phyloP scores from a whole-genome alignment of 1,139 yeast species.

The Nakaseomyces nivariensis region DNA sequence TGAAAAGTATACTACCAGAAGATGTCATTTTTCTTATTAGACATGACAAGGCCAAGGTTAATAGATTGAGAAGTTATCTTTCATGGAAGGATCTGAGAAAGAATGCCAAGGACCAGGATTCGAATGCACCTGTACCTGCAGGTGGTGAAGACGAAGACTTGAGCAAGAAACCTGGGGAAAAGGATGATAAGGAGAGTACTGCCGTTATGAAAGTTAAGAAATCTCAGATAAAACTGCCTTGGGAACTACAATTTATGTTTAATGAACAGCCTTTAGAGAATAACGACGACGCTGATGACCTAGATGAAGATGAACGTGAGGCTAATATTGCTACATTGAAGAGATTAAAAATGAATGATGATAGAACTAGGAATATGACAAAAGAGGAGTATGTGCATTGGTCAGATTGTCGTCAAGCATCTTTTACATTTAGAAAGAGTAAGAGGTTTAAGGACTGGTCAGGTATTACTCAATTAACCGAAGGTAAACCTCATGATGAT shows the following conservation, averaged over 20 bases:
- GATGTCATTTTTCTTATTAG: constrained; percentile 87
- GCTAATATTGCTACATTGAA: constrained; percentile 84
- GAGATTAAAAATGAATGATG: constrained; percentile 86
- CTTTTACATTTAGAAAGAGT: constrained; percentile 87
- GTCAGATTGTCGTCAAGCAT: constrained; percentile 97
- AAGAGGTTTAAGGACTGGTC: constrained; percentile 96
- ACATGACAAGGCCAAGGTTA: constrained; percentile 91
- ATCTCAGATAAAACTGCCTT: constrained; percentile 75
- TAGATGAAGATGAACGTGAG: constrained; percentile 72
- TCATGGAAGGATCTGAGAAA: constrained; percentile 98
- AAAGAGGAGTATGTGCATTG: constrained; percentile 96
- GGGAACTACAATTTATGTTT: constrained; percentile 95
- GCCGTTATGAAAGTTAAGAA: constrained; percentile 64
- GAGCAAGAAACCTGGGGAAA: constrained; percentile 33
- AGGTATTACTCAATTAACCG: constrained; percentile 73
- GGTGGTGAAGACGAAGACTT: constrained; percentile 35
- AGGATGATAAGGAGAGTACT: constrained; percentile 39
- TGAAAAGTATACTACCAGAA: constrained; percentile 80
- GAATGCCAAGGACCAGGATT: constrained; percentile 94
- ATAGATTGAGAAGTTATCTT: constrained; percentile 75
- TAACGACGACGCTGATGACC: constrained; percentile 66
- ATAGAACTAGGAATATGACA: constrained; percentile 87
- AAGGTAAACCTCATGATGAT: constrained; percentile 90
- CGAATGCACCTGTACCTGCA: constrained; percentile 48
- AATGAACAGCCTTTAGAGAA: constrained; percentile 78